A percentile compares a stretch with the other conserved stretches of the same genome.
Evolutionary conservation across 305 asterid species (phyloP).

Genomic region (Fraxinus greggii): DNA sequence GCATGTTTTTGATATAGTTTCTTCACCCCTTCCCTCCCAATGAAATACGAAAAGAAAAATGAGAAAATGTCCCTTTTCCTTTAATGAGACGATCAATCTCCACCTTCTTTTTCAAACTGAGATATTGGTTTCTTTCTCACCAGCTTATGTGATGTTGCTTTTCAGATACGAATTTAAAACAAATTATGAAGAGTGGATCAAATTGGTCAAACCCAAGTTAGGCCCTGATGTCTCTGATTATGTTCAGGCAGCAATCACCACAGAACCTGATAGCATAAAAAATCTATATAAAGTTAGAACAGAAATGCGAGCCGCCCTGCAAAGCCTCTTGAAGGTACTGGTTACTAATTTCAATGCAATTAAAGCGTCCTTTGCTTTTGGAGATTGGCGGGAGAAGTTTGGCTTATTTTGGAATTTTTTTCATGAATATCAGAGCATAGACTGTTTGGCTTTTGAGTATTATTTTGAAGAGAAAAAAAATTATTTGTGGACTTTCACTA

Average conservation of each 20-base stretch:
- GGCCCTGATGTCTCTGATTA: slow-evolving; percentile 50
- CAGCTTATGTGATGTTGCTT: slow-evolving; percentile 22
- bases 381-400: neutral
- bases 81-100: slow-evolving; percentile 1
- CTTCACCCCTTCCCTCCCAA: neutral
- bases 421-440: slow-evolving; percentile 2
- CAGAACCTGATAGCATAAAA: slow-evolving; percentile 65
- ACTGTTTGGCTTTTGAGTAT: neutral
- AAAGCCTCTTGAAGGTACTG: slow-evolving; percentile 70
- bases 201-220: slow-evolving; percentile 67
- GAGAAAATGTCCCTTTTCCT: neutral
- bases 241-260: slow-evolving; percentile 56
- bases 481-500: neutral
- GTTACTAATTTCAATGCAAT: neutral
- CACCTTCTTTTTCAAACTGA: neutral
- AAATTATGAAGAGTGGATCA: slow-evolving; percentile 85
- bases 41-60: slow-evolving; percentile 7
- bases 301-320: slow-evolving; percentile 78
- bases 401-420: slow-evolving; percentile 3
- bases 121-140: slow-evolving; percentile 24
- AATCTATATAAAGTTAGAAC: slow-evolving; percentile 69
- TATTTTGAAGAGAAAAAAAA: neutral
- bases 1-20: slow-evolving; percentile 17
- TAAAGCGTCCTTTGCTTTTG: neutral
- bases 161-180: slow-evolving; percentile 82